phyloP scores from a whole-genome alignment of 441 rosid genomes.

The Jatropha podagrica region DNA sequence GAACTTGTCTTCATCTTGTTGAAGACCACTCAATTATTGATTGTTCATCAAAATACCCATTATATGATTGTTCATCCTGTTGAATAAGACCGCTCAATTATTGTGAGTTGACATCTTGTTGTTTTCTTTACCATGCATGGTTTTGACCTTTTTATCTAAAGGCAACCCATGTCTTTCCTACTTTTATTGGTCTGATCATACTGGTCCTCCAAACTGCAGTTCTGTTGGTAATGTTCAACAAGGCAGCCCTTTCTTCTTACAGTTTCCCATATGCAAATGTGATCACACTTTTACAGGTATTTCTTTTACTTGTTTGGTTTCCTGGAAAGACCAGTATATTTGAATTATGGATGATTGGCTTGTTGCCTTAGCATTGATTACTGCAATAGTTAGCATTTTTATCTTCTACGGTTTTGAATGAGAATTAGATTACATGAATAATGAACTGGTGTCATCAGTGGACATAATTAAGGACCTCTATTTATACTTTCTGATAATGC shows the following conservation, averaged over 20 bases:
- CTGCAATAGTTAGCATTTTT: not conserved
- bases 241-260: slow-evolving; percentile 95
- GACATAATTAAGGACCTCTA: not conserved
- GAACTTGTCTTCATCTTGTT: not conserved
- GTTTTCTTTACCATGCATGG: not conserved
- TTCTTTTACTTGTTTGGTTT: not conserved
- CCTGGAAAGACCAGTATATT: not conserved
- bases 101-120: not conserved
- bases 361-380: not conserved
- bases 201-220: slow-evolving; percentile 44
- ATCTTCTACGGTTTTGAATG: not conserved
- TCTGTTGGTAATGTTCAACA: slow-evolving; percentile 83
- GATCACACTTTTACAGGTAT: slow-evolving; percentile 59
- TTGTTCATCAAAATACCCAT: too few species aligned
- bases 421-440: not conserved
- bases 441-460: not conserved
- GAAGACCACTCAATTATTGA: too few species aligned
- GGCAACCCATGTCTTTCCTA: not conserved
- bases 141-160: not conserved
- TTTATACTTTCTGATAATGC: slow-evolving; percentile 1
- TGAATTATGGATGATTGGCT: not conserved
- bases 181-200: slow-evolving; percentile 7
- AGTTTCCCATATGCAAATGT: slow-evolving; percentile 77
- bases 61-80: not conserved
- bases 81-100: too few species aligned